Conservation (phyloP, 192 early-diverging fungal species). For the Mortierella alpina region DNA sequence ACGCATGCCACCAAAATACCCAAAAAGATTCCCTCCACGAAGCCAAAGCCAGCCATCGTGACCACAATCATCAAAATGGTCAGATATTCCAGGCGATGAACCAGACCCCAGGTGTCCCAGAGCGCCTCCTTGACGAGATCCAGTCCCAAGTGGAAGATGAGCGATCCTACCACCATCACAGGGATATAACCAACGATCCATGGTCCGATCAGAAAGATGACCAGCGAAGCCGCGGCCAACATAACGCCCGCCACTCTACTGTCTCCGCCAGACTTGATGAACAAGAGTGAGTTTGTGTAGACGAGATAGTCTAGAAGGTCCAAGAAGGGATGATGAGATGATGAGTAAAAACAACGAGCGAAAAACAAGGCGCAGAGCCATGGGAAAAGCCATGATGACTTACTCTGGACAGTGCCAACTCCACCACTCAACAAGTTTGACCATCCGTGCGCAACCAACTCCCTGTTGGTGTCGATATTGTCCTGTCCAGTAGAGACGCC, state of each 20-base stretch:
- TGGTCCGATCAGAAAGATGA: constrained; percentile 85
- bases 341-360: constrained; percentile 2
- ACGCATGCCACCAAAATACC: constrained; percentile 94
- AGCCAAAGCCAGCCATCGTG: constrained; percentile 92
- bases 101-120: constrained; percentile 85
- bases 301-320: constrained; percentile 81
- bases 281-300: constrained; percentile 92
- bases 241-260: constrained; percentile 88
- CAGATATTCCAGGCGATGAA: constrained; percentile 89
- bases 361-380: neutral
- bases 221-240: constrained; percentile 78
- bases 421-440: constrained; percentile 87
- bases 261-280: constrained; percentile 92
- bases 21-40: constrained; percentile 95
- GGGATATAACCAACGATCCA: constrained; percentile 93
- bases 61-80: constrained; percentile 89
- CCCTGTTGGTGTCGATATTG: constrained; percentile 91
- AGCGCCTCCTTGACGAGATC: constrained; percentile 94
- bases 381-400: constrained; percentile 6
- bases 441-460: constrained; percentile 92
- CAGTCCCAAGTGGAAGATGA: constrained; percentile 96
- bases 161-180: constrained; percentile 91
- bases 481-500: constrained; percentile 91
- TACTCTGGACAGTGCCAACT: constrained; percentile 83
- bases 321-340: neutral